phyloP scores from a whole-genome alignment of 2,329 filamentous ascomycete genomes.

The Ceratocystis smalleyi region DNA sequence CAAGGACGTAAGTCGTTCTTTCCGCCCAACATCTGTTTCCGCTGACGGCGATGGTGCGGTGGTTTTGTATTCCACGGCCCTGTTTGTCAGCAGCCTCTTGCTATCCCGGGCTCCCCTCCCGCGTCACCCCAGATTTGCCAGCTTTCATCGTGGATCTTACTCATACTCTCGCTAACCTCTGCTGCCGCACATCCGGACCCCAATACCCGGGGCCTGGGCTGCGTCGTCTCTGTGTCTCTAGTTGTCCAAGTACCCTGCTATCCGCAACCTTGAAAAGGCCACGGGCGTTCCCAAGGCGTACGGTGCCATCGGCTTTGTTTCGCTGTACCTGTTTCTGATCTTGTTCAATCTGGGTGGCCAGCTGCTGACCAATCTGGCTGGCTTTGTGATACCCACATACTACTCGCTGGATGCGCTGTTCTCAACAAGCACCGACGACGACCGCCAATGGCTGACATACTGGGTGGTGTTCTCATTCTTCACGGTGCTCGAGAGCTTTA shows the following conservation, averaged over 20 bases:
- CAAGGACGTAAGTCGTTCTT: conserved; percentile 49
- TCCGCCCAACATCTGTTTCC: neutral
- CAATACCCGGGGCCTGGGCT: neutral
- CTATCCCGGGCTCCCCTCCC: too few species aligned
- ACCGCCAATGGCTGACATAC: conserved; percentile 76
- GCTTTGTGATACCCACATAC: conserved; percentile 69
- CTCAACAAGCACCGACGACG: conserved; percentile 53
- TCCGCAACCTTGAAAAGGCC: conserved; percentile 77
- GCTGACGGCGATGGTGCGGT: neutral
- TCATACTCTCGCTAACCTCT: neutral
- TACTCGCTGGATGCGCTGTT: conserved; percentile 71
- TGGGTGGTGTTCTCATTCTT: conserved; percentile 77
- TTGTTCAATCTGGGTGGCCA: conserved; percentile 85
- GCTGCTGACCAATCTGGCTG: conserved; percentile 73
- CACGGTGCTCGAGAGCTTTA: conserved; percentile 66
- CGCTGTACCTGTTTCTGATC: conserved; percentile 79
- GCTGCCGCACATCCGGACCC: neutral
- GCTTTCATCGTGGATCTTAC: neutral
- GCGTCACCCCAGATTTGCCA: too few species aligned
- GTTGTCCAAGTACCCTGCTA: conserved; percentile 71
- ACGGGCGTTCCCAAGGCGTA: conserved; percentile 75
- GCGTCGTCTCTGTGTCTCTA: conserved; percentile 26
- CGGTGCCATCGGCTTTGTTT: conserved; percentile 57
- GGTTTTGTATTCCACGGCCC: too few species aligned
- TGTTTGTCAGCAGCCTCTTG: too few species aligned